Evolutionary conservation across 192 early-diverging fungal species (phyloP), one percentile per base, ranked within the genome.

Genomic region (Umbelopsis sp.): DNA sequence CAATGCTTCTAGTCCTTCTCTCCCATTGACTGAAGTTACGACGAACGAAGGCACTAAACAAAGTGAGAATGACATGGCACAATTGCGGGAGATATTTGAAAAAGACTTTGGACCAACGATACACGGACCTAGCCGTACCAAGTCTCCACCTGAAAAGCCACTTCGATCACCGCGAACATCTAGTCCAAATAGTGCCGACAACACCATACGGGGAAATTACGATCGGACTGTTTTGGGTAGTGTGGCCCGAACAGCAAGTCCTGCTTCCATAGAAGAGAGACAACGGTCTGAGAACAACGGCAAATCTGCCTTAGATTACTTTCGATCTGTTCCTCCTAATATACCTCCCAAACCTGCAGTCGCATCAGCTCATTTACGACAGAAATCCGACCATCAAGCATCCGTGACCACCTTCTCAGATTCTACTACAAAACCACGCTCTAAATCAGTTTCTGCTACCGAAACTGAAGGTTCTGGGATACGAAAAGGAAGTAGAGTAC

Each of bases 391-490:
- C 17, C 25, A 66, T 50, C 65, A 66, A 62, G 29, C 56, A 0
- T 14, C 25, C 21, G 59, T 50, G n/a, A 38, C 25, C n/a, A 36
- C 65, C n/a, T 65, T 65, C 36, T 24, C 29, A 4, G 34, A 72
- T 25, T 8, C 32, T 1, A 62, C 24, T 20, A 65, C 25, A 0
- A 77, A 77, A 59, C 75, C 75, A 8, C 21, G 75, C 29, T 77
- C 75, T 26, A 71, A 72, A 47, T 77, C 75, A 20, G 38, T 77
- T n/a, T 77, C 76, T 17, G 51, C 76, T 0, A 34, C 59, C 32
- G 25, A 31, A 50, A 26, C 45, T 34, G 29, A 32, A 51, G 29
- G 12, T 22, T 24, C 45, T 24, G 31, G n/a, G 17, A 11, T 22
- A 8, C 53, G 43, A 14, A 59, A 25, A 21, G 52, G 56, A 17